Conservation (phyloP, 495 filamentous ascomycete species). For the Penicillium pancosmium region DNA sequence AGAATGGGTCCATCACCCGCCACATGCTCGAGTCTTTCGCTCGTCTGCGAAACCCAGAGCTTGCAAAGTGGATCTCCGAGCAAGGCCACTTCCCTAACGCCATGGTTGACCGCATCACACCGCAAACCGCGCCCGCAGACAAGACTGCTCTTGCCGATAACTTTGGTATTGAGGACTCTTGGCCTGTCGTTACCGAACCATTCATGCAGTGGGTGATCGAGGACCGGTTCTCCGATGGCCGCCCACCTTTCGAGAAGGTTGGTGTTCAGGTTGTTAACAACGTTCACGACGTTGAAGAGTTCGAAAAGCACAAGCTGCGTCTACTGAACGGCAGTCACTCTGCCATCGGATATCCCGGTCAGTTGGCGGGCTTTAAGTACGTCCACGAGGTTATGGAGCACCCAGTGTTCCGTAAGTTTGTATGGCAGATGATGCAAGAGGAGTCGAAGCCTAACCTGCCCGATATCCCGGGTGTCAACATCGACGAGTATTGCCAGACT, state of each 20-base stretch:
- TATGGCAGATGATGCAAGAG: slow-evolving; percentile 53
- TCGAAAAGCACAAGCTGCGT: slow-evolving; percentile 54
- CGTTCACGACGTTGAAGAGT: slow-evolving; percentile 48
- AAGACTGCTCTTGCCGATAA: slow-evolving; percentile 38
- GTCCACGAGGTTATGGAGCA: slow-evolving; percentile 52
- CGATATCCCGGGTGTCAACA: slow-evolving; percentile 45
- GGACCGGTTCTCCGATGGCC: slow-evolving; percentile 50
- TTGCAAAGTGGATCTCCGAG: slow-evolving; percentile 49
- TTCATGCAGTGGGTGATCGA: slow-evolving; percentile 56
- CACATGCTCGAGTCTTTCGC: slow-evolving; percentile 53
- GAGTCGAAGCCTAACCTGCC: slow-evolving; percentile 48
- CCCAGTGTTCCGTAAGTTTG: slow-evolving; percentile 41
- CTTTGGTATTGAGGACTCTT: slow-evolving; percentile 47
- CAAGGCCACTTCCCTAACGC: slow-evolving; percentile 50
- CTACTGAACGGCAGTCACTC: slow-evolving; percentile 53
- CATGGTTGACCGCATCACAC: slow-evolving; percentile 56
- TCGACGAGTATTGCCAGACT: slow-evolving; percentile 49
- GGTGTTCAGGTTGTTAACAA: slow-evolving; percentile 52
- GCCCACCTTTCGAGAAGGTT: slow-evolving; percentile 49
- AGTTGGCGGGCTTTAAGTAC: slow-evolving; percentile 48
- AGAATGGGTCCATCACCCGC: slow-evolving; percentile 53
- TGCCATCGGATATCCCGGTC: slow-evolving; percentile 48
- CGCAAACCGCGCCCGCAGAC: slow-evolving; percentile 44
- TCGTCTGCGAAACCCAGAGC: slow-evolving; percentile 39
- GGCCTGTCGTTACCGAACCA: slow-evolving; percentile 53